phyloP scores from a whole-genome alignment of 352 stramenopile genomes.

The Elongisporangium senticosum region DNA sequence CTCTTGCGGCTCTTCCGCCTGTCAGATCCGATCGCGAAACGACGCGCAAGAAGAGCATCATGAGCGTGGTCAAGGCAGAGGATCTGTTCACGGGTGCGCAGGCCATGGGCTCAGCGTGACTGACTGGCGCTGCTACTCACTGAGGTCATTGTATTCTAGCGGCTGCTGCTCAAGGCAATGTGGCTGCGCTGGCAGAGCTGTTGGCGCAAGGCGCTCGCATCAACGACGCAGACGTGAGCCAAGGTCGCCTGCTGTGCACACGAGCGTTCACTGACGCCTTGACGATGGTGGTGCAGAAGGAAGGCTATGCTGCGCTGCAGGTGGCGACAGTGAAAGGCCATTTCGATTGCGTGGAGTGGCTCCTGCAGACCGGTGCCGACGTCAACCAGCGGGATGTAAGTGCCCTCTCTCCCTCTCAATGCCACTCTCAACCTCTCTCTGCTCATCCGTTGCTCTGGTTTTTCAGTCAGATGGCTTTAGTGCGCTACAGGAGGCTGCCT shows the following conservation, averaged over 20 bases:
- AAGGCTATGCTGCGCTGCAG: constrained; percentile 57
- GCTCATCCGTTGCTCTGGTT: background rate
- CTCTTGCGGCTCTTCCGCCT: background rate
- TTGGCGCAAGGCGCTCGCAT: constrained; percentile 38
- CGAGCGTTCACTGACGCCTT: background rate
- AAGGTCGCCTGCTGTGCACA: background rate
- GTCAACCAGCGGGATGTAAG: constrained; percentile 61
- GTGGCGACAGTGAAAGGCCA: constrained; percentile 49
- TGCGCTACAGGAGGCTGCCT: constrained; percentile 62
- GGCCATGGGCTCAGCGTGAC: background rate
- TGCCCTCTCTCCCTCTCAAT: background rate
- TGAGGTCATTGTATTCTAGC: constrained; percentile 17
- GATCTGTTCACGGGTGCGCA: constrained; percentile 55
- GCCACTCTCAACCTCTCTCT: background rate
- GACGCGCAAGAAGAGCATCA: constrained; percentile 7
- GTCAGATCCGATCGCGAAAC: constrained; percentile 13
- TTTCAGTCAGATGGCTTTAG: constrained; percentile 63
- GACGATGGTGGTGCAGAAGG: constrained; percentile 21
- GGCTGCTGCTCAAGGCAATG: constrained; percentile 33
- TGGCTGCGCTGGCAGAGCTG: constrained; percentile 23
- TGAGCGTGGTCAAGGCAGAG: constrained; percentile 55
- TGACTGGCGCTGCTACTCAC: background rate
- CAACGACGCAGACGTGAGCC: constrained; percentile 49
- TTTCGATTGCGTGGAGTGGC: constrained; percentile 45
- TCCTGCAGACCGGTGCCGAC: constrained; percentile 42